Evolutionary conservation across 2,329 filamentous ascomycete genomes (phyloP).

Genomic region (Bipolaris oryzae): DNA sequence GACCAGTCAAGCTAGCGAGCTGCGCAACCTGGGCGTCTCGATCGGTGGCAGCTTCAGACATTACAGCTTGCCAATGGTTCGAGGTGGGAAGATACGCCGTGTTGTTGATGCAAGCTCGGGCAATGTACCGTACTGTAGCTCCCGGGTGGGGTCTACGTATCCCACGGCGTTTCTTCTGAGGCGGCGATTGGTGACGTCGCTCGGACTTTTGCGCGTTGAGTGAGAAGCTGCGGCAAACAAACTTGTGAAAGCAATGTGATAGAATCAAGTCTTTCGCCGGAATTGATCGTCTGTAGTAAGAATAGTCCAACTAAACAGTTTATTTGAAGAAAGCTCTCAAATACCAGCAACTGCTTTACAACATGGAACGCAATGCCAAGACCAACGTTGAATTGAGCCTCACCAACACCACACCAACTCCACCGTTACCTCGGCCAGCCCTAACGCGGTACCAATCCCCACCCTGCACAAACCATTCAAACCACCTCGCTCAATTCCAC

Average conservation of each 20-base stretch:
- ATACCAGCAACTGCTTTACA: neutral
- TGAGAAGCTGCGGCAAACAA: no score
- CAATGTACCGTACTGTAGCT: neutral
- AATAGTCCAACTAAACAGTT: neutral
- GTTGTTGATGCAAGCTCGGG: constrained; percentile 11
- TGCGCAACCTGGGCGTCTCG: constrained; percentile 46
- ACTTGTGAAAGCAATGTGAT: no score
- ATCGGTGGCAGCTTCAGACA: constrained; percentile 42
- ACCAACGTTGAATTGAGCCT: constrained; percentile 23
- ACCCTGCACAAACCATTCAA: neutral
- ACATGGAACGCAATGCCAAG: constrained; percentile 17
- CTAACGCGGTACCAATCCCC: constrained; percentile 5
- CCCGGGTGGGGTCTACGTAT: constrained; percentile 11
- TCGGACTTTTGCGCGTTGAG: neutral
- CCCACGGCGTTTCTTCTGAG: constrained; percentile 2
- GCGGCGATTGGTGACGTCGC: constrained; percentile 16
- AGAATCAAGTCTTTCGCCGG: neutral
- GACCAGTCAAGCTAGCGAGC: constrained; percentile 44
- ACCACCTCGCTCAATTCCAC: neutral
- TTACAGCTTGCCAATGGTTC: constrained; percentile 17
- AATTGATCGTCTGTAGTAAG: neutral
- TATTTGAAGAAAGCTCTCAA: neutral
- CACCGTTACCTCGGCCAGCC: constrained; percentile 20
- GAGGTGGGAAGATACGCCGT: constrained; percentile 5
- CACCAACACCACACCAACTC: constrained; percentile 14